Conservation (phyloP, 2,329 filamentous ascomycete species). For the Cladosporium oxysporum region DNA sequence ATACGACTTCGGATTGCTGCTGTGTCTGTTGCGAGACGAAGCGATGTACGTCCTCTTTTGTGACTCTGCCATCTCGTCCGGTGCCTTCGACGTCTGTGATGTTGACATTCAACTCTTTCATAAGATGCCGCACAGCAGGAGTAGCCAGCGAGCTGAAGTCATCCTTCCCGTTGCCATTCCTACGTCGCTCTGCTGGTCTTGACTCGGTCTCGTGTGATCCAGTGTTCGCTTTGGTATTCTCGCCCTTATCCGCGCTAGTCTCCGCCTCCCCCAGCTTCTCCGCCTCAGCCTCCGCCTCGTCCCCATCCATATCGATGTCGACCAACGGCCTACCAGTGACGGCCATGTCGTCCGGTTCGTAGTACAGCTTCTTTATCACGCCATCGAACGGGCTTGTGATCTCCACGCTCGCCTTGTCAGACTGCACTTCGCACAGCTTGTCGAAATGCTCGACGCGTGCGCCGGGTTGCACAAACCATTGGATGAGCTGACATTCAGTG, state of each 20-base stretch:
- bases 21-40: conserved; percentile 33
- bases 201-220: neutral
- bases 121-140: conserved; percentile 85
- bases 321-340: conserved; percentile 89
- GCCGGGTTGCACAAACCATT: conserved; percentile 98
- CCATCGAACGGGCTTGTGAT: conserved; percentile 96
- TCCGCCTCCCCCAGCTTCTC: conserved; percentile 37
- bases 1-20: conserved; percentile 41
- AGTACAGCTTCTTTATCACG: conserved; percentile 93
- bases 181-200: neutral
- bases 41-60: conserved; percentile 83
- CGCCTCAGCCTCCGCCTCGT: conserved; percentile 64
- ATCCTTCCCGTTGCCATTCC: conserved; percentile 39
- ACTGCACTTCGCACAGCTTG: conserved; percentile 95
- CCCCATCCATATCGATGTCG: conserved; percentile 89
- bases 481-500: conserved; percentile 97
- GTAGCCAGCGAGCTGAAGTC: conserved; percentile 79
- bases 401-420: conserved; percentile 78
- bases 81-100: conserved; percentile 80
- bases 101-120: conserved; percentile 75
- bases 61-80: conserved; percentile 84
- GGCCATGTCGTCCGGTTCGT: conserved; percentile 94
- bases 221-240: neutral
- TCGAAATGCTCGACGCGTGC: conserved; percentile 97
- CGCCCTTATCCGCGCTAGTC: conserved; percentile 19